Percentiles rank a stretch among this genome's conserved stretches.
Evolutionary conservation across 352 stramenopile species (phyloP).

Genomic region (Phytophthora podocarpi): DNA sequence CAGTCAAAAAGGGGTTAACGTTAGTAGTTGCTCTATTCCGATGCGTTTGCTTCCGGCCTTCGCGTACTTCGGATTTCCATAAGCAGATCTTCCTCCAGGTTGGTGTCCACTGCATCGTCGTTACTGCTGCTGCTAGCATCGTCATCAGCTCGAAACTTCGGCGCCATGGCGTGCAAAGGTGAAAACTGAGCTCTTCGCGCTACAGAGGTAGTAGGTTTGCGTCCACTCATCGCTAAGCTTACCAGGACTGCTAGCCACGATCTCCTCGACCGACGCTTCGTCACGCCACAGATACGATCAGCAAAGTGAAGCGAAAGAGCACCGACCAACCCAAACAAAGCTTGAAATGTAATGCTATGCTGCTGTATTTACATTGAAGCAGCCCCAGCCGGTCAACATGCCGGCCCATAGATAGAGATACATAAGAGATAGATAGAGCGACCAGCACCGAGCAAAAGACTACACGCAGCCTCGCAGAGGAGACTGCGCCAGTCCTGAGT

Average conservation of each 20-base stretch:
- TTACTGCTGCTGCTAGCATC: neutral
- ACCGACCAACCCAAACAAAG: too few species aligned
- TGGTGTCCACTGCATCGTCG: constrained; percentile 16
- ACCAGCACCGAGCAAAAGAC: constrained; percentile 12
- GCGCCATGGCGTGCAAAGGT: neutral
- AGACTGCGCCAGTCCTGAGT: neutral
- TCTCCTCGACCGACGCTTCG: too few species aligned
- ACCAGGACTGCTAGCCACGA: too few species aligned
- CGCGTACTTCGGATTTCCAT: constrained; percentile 26
- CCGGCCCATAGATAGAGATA: constrained; percentile 44
- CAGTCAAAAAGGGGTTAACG: neutral
- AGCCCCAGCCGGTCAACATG: constrained; percentile 34
- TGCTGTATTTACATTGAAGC: constrained; percentile 47
- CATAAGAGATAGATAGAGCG: constrained; percentile 43
- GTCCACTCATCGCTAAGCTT: constrained; percentile 10
- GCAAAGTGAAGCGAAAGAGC: neutral
- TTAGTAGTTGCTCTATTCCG: neutral
- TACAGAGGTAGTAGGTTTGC: too few species aligned
- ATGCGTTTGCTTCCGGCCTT: neutral
- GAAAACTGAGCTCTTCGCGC: neutral
- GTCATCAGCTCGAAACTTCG: constrained; percentile 11
- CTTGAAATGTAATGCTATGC: constrained; percentile 26
- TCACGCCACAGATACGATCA: too few species aligned
- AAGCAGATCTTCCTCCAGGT: constrained; percentile 29
- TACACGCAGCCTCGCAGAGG: neutral